Evolutionary conservation across 2,329 filamentous ascomycete genomes (phyloP).

Genomic region (Scedosporium minutisporum): DNA sequence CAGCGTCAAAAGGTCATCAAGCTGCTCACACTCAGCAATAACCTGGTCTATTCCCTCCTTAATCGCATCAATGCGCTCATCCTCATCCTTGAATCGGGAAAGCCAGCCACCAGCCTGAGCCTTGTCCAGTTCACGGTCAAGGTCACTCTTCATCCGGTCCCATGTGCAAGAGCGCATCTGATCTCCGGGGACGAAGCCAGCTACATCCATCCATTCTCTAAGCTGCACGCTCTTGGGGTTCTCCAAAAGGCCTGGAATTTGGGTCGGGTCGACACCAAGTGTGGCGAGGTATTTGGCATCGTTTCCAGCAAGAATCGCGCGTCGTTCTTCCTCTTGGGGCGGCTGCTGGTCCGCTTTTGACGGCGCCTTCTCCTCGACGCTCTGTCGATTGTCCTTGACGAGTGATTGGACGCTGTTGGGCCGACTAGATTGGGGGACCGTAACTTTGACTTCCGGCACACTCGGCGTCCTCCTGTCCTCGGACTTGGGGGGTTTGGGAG

Average conservation of each 20-base stretch:
- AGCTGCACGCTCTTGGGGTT: conserved; percentile 65
- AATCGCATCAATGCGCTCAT: conserved; percentile 80
- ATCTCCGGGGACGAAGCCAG: conserved; percentile 75
- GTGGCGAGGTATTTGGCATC: conserved; percentile 69
- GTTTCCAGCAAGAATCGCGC: conserved; percentile 59
- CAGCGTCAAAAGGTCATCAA: conserved; percentile 86
- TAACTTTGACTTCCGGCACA: conserved; percentile 51
- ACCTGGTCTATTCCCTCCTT: conserved; percentile 77
- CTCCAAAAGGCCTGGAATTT: conserved; percentile 51
- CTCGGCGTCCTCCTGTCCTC: conserved; percentile 23
- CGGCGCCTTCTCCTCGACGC: conserved; percentile 12
- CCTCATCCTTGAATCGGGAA: conserved; percentile 72
- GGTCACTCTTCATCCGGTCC: conserved; percentile 70
- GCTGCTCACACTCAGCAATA: conserved; percentile 91
- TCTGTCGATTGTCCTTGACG: conserved; percentile 23
- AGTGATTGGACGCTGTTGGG: conserved; percentile 29
- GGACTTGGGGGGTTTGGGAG: conserved; percentile 16
- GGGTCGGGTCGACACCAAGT: conserved; percentile 61
- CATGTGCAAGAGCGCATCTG: conserved; percentile 66
- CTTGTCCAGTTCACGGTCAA: conserved; percentile 80
- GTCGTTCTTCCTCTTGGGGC: conserved; percentile 40
- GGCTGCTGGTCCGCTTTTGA: conserved; percentile 16
- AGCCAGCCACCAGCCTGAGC: conserved; percentile 92
- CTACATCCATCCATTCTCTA: conserved; percentile 71
- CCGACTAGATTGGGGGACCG: conserved; percentile 33